phyloP scores from a whole-genome alignment of 2,329 filamentous ascomycete genomes.

The Triangularia setosa region DNA sequence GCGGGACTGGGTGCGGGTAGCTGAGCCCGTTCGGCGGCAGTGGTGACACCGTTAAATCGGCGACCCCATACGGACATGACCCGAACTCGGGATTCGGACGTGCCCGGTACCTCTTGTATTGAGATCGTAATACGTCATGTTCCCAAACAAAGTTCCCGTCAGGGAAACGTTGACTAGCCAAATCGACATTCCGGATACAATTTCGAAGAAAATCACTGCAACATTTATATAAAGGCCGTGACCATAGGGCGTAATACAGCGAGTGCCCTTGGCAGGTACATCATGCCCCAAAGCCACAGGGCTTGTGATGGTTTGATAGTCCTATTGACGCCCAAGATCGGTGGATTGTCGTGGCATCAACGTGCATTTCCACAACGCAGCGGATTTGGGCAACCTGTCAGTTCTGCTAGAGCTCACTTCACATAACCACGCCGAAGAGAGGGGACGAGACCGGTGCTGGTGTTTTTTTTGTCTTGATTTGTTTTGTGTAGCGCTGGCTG shows the following conservation, averaged over 20 bases:
- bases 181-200: not conserved
- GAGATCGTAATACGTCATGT: not conserved
- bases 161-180: no score
- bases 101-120: not conserved
- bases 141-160: no score
- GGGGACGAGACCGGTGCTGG: not conserved
- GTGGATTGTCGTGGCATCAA: not conserved
- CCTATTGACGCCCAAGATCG: not conserved
- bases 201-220: not conserved
- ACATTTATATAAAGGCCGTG: not conserved
- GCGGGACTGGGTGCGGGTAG: not conserved
- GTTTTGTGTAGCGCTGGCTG: constrained; percentile 15
- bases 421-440: not conserved
- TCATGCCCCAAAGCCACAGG: not conserved
- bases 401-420: not conserved
- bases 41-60: not conserved
- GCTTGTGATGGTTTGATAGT: not conserved
- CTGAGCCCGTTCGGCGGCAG: not conserved
- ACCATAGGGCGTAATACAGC: not conserved
- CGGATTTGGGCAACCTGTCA: not conserved
- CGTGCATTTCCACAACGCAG: not conserved
- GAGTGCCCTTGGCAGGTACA: not conserved
- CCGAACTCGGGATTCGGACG: not conserved
- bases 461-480: not conserved
- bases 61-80: not conserved